phyloP scores from a whole-genome alignment of 257 asterid genomes.

The Nicotiana undulata region DNA sequence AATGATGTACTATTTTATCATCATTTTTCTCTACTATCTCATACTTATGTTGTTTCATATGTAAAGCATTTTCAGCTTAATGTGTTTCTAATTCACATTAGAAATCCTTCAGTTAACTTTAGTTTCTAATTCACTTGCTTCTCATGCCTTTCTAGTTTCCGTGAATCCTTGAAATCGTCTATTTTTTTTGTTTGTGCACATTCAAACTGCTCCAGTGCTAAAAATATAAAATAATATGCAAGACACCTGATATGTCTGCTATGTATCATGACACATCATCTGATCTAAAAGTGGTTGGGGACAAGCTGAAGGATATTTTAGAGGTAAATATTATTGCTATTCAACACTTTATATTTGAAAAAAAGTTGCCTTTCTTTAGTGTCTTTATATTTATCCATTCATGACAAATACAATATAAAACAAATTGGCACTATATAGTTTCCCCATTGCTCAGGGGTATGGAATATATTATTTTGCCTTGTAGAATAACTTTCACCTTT shows the following conservation, averaged over 20 bases:
- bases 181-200: not conserved
- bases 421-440: too few relatives aligned
- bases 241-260: constrained; percentile 92
- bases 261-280: constrained; percentile 81
- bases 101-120: too few relatives aligned
- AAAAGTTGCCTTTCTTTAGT: not conserved
- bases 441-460: too few relatives aligned
- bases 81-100: too few relatives aligned
- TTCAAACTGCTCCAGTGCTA: not conserved
- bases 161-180: not conserved
- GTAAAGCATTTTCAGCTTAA: too few relatives aligned
- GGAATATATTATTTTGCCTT: too few relatives aligned
- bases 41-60: too few relatives aligned
- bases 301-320: constrained; percentile 47
- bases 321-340: constrained; percentile 39
- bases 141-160: not conserved
- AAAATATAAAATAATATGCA: constrained; percentile 21
- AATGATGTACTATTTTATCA: too few relatives aligned
- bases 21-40: too few relatives aligned
- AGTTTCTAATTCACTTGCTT: too few relatives aligned
- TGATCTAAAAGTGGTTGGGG: constrained; percentile 61
- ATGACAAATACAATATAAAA: too few relatives aligned
- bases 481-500: too few relatives aligned
- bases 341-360: not conserved
- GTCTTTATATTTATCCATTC: not conserved